These are phyloP conservation scores for Panus rudis DNA, from an alignment of 768 basidiomycete genomes.

Conservation along the genomic window DNA sequence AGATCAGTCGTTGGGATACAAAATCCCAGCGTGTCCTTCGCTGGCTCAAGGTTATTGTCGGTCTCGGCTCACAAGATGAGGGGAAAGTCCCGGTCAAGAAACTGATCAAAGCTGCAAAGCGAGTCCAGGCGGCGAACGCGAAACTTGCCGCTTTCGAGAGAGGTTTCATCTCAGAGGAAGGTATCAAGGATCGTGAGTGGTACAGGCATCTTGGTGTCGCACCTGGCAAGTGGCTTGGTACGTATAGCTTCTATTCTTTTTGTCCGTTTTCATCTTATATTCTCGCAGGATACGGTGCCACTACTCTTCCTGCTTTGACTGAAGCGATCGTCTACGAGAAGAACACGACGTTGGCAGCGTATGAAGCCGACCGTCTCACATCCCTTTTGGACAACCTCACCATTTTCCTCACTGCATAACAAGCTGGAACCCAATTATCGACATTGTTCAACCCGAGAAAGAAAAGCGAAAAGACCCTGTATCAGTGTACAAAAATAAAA, in stretches of 20 bases:
- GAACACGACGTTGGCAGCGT: conserved; percentile 50
- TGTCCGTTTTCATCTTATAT: background rate
- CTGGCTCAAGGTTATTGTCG: conserved; percentile 30
- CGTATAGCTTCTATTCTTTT: conserved; percentile 15
- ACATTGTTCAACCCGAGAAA: too few species aligned
- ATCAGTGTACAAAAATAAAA: background rate
- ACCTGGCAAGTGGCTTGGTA: conserved; percentile 80
- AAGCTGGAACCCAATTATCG: too few species aligned
- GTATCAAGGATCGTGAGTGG: conserved; percentile 80
- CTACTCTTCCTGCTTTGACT: conserved; percentile 73
- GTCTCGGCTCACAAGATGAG: conserved; percentile 30
- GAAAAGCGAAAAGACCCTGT: too few species aligned
- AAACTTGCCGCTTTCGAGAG: conserved; percentile 68
- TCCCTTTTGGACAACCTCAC: conserved; percentile 36
- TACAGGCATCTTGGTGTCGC: conserved; percentile 81
- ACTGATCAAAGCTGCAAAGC: conserved; percentile 51
- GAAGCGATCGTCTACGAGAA: conserved; percentile 70
- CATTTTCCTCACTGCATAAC: too few species aligned
- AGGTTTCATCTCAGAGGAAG: conserved; percentile 73
- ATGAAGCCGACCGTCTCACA: conserved; percentile 53
- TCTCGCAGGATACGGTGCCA: conserved; percentile 68
- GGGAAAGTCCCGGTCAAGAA: conserved; percentile 22
- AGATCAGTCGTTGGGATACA: conserved; percentile 15
- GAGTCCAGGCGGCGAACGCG: conserved; percentile 52
- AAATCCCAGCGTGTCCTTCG: conserved; percentile 9